Evolutionary conservation across 139 green algal species (phyloP), one percentile per base, ranked within the genome.

Genomic region (Haematococcus lacustris): DNA sequence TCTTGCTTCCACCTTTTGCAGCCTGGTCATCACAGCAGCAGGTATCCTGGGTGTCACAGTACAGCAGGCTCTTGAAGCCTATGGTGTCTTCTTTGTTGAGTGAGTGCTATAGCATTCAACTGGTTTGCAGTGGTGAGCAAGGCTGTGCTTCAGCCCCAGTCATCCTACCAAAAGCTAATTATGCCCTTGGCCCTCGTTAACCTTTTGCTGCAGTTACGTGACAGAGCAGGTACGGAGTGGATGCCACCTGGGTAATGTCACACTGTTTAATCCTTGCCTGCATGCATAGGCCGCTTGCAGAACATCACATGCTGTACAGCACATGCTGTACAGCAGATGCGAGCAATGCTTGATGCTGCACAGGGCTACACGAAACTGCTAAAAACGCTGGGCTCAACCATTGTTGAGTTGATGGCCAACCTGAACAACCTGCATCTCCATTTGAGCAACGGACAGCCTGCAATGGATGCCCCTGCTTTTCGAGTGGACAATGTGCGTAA

Each of bases 361-460:
- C 71, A 83, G 78, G 82, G 82, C 13, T 87, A 87, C 39, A 76
- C 73, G 25, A 79, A 79, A 51, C 70, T 84, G 51, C 63, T 87
- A 39, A 39, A 76, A 2, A 76, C 67, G 33, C 63, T 87, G 66
- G 82, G 82, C 9, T 43, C 30, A 51, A 83, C 83, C 40, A 70
- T 87, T 25, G 82, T 76, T 0, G 78, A 82, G 41, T 84, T 87
- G 37, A 67, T 84, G 66, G 38, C 39, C 7, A 85, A 82, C 60
- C 73, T 87, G 34, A 84, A 85, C 71, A 78, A 83, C 64, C 76
- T 87, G 38, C 82, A 87, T 64, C 71, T 87, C 6, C 76, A 87
- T 64, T 51, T 87, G 2, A 64, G 51, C 1, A 51, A 70, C 25
- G 60, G 65, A 32, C 76, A 72, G 57, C 82, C 78, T 2, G 38